Evolutionary conservation across 163 green algal genomes (phyloP).

Genomic region (Chloromonas sp.): DNA sequence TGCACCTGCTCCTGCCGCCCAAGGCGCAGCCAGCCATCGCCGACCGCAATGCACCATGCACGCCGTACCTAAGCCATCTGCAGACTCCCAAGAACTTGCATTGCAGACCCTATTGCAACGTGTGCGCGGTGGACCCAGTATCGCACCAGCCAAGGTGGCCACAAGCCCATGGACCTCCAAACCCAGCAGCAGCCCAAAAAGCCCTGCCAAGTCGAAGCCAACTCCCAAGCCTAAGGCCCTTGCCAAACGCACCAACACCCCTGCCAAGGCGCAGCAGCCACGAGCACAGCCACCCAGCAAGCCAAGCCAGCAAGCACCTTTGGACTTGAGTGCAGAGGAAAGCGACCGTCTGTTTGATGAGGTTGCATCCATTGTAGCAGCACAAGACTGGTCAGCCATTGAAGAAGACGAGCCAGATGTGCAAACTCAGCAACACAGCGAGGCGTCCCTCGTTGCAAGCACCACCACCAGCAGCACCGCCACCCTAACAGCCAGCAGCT

Average conservation of each 20-base stretch:
- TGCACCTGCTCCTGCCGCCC: neutral
- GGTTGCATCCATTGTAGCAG: neutral
- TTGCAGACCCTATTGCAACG: neutral
- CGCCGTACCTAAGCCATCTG: neutral
- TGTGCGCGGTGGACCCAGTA: neutral
- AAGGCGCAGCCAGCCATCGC: neutral
- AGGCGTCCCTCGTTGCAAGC: neutral
- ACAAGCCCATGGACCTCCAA: neutral
- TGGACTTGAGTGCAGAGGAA: neutral
- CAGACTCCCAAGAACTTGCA: neutral
- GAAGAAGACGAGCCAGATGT: neutral
- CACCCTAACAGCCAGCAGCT: neutral
- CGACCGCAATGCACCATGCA: neutral
- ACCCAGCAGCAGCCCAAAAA: neutral
- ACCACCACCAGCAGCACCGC: neutral
- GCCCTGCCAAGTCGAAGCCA: neutral
- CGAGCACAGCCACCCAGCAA: neutral
- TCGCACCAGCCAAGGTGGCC: neutral
- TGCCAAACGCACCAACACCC: neutral
- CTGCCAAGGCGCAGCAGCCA: neutral
- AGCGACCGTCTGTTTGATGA: neutral
- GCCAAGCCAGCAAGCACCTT: neutral
- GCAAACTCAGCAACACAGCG: neutral
- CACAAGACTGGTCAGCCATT: neutral
- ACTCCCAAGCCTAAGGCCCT: neutral